phyloP scores from a whole-genome alignment of 306 rosid species.

The Citrullus colocynthis region DNA sequence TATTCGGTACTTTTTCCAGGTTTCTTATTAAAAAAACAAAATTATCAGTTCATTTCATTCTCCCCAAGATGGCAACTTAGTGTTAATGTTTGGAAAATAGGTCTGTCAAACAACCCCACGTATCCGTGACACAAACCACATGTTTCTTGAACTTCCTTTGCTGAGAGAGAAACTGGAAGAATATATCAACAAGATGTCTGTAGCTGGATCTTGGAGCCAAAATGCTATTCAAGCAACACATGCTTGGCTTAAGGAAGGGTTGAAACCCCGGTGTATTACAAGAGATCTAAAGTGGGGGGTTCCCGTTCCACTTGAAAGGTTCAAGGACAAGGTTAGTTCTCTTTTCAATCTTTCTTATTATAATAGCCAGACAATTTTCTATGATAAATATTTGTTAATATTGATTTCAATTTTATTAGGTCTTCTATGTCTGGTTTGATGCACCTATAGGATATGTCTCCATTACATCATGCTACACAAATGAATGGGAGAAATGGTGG shows the following conservation, averaged over 20 bases:
- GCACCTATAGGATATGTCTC: slow-evolving; percentile 96
- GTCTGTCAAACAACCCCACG: slow-evolving; percentile 64
- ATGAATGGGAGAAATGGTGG: slow-evolving; percentile 98
- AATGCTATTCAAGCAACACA: slow-evolving; percentile 84
- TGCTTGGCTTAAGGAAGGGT: slow-evolving; percentile 87
- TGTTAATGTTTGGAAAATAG: slow-evolving; percentile 19
- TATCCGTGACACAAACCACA: slow-evolving; percentile 76
- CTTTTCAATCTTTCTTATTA: not conserved
- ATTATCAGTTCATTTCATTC: not conserved
- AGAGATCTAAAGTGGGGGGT: slow-evolving; percentile 99
- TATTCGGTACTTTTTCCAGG: not conserved
- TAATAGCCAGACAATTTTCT: not conserved
- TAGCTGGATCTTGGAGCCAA: slow-evolving; percentile 86
- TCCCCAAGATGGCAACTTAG: not conserved
- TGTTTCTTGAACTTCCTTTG: slow-evolving; percentile 86
- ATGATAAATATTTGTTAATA: not conserved
- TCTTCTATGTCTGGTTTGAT: slow-evolving; percentile 97
- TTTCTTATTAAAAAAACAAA: too few relatives aligned
- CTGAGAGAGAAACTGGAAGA: slow-evolving; percentile 57
- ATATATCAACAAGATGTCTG: slow-evolving; percentile 59
- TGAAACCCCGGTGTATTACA: slow-evolving; percentile 74
- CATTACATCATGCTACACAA: slow-evolving; percentile 80
- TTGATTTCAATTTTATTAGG: slow-evolving; percentile 28
- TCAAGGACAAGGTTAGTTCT: slow-evolving; percentile 57
- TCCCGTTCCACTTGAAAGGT: slow-evolving; percentile 88